Evolutionary conservation across 2,329 filamentous ascomycete species (phyloP).

Genomic region (Ambrosiella xylebori): DNA sequence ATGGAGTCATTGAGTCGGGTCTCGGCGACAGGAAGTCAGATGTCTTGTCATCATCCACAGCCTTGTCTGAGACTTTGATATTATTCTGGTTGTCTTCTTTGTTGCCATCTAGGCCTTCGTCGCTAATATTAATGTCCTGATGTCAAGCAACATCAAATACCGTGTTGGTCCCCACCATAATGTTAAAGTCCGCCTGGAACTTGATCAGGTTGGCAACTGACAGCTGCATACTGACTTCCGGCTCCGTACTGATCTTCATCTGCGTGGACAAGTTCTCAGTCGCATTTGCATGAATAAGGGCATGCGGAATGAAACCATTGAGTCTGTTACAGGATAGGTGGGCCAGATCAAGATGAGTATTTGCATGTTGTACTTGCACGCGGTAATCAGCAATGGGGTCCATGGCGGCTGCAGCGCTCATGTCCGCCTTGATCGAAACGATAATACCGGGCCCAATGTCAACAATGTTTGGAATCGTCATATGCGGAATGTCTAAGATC

Average conservation of each 20-base stretch:
- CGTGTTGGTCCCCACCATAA: slow-evolving; percentile 1
- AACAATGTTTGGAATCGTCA: slow-evolving; percentile 8
- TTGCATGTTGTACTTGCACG: neutral
- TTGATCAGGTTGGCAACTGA: neutral
- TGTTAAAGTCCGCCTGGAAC: slow-evolving; percentile 1
- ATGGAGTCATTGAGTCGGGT: no score
- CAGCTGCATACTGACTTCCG: slow-evolving; percentile 2
- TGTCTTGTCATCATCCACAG: neutral
- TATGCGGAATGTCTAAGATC: neutral
- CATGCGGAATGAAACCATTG: slow-evolving; percentile 1
- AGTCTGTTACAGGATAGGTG: neutral
- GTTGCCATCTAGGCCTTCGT: neutral
- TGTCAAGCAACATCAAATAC: slow-evolving; percentile 1
- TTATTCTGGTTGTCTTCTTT: neutral
- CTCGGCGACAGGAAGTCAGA: no score
- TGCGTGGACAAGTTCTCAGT: slow-evolving; percentile 5
- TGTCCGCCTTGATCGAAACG: slow-evolving; percentile 5
- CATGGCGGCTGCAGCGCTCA: slow-evolving; percentile 1
- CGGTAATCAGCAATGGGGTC: slow-evolving; percentile 3
- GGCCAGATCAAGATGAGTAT: slow-evolving; percentile 7
- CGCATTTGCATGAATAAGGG: neutral
- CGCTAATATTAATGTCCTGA: neutral
- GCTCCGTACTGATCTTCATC: slow-evolving; percentile 8
- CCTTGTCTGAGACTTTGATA: neutral
- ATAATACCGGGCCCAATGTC: slow-evolving; percentile 2